Evolutionary conservation across 1,139 yeast species (phyloP).

Genomic region (Pichia norvegensis): DNA sequence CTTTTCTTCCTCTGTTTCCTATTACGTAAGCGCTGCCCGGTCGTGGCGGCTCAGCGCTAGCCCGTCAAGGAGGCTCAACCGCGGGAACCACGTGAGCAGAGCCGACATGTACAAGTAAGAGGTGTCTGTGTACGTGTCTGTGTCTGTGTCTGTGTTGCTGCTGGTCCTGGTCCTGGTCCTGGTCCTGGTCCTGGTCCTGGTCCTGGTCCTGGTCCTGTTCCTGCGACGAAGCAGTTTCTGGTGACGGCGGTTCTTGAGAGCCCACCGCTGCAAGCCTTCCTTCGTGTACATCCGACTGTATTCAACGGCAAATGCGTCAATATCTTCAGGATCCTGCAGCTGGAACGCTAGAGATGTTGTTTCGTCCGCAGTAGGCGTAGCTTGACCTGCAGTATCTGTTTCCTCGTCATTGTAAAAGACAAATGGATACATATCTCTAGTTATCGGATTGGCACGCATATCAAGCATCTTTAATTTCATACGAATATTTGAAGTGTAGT

Average conservation of each 20-base stretch:
- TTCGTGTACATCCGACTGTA: slow-evolving; percentile 21
- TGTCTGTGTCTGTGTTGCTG: not conserved
- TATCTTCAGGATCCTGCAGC: slow-evolving; percentile 25
- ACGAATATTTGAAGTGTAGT: slow-evolving; percentile 30
- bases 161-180: not conserved
- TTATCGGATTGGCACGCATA: slow-evolving; percentile 44
- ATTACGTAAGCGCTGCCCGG: not conserved
- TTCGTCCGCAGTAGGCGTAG: not conserved
- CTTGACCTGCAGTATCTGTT: not conserved
- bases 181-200: not conserved
- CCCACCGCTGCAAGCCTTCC: slow-evolving; percentile 20
- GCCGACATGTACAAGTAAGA: slow-evolving; percentile 15
- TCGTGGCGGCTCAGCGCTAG: slow-evolving; percentile 5
- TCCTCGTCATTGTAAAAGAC: slow-evolving; percentile 36
- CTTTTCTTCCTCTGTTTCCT: not conserved
- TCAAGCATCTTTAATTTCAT: slow-evolving; percentile 36
- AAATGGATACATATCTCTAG: slow-evolving; percentile 43
- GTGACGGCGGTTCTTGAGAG: slow-evolving; percentile 15
- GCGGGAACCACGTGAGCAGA: slow-evolving; percentile 23
- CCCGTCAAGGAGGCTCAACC: slow-evolving; percentile 24
- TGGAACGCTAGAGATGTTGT: slow-evolving; percentile 18
- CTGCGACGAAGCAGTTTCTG: not conserved
- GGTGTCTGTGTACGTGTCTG: not conserved
- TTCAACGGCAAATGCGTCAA: slow-evolving; percentile 27
- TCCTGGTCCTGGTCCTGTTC: not conserved